Base-by-base conservation (phyloP, 148 eudicot genomes). In the Cornus florida region DNA sequence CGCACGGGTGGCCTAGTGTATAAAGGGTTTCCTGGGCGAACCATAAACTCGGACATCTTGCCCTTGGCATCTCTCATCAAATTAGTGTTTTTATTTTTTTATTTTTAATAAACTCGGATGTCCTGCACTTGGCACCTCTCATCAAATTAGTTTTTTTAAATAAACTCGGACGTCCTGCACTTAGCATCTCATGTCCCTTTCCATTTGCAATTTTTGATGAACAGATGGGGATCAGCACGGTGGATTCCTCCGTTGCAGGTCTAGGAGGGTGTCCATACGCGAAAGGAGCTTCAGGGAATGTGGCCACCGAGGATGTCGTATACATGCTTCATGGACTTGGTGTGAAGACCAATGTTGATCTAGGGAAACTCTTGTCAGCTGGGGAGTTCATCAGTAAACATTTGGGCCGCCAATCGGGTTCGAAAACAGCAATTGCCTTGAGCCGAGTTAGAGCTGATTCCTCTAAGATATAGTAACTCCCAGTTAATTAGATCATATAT, bases 261-360 rank as follows among this genome's bases (percentile, higher is more conserved):
- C 90, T 91, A 11, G 94, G 94, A 46, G 94, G 94, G 3, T 91
- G 94, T 81, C 94, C 94, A 43, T 91, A 91, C 68, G 94, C 94
- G 4, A 91, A 91, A 76, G 94, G 94, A 79, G 94, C 94, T 13
- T 87, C 94, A 3, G 94, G 94, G 23, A 91, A 91, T 66, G 94
- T 91, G 32, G 90, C 94, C 33, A 91, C 94, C 0, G 94, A 91
- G 85, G 94, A 91, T 72, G 94, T 91, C 28, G 92, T 91, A 11
- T 91, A 91, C 87, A 91, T 91, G 94, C 94, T 91, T 70, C 77
- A 87, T 60, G 94, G 94, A 5, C 88, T 91, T 5, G 92, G 94
- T 22, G 86, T 91, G 23, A 73, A 83, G 72, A 91, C 94, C 5
- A 81, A 86, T 69, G 87, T 91, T 28, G 88, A 91, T 72, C 80